phyloP scores from a whole-genome alignment of 169 alveolate species.

The Plasmodium berghei region DNA sequence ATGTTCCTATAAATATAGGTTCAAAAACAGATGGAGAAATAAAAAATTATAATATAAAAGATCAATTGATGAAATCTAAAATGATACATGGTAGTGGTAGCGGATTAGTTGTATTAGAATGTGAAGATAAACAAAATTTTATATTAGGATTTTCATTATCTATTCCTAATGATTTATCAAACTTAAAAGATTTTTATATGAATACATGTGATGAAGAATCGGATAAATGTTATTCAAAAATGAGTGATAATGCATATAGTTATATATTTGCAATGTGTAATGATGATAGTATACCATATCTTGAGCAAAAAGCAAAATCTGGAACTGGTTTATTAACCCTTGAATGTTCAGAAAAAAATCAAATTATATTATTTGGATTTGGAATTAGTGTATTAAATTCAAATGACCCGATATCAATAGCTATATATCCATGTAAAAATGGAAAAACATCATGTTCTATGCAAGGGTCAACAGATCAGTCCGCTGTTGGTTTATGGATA shows the following conservation, averaged over 20 bases:
- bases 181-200: conserved; percentile 46
- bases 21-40: conserved; percentile 49
- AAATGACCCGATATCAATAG: conserved; percentile 50
- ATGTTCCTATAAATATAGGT: conserved; percentile 57
- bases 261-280: conserved; percentile 72
- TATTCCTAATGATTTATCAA: conserved; percentile 62
- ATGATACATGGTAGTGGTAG: conserved; percentile 44
- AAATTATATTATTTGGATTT: conserved; percentile 60
- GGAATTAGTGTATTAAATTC: conserved; percentile 72
- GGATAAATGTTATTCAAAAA: conserved; percentile 62
- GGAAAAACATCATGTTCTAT: conserved; percentile 68
- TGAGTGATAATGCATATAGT: conserved; percentile 55
- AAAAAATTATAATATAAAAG: conserved; percentile 35
- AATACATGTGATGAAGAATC: conserved; percentile 66
- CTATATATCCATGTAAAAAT: conserved; percentile 68
- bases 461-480: conserved; percentile 68
- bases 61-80: conserved; percentile 38
- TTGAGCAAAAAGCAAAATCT: conserved; percentile 54
- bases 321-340: conserved; percentile 66
- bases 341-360: conserved; percentile 64
- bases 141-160: conserved; percentile 64
- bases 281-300: conserved; percentile 61
- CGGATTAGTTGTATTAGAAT: conserved; percentile 60
- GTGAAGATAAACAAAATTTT: conserved; percentile 73
- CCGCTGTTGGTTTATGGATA: conserved; percentile 65